Evolutionary conservation across 2,329 filamentous ascomycete genomes (phyloP).

Genomic region (Phialemonium atrogriseum): DNA sequence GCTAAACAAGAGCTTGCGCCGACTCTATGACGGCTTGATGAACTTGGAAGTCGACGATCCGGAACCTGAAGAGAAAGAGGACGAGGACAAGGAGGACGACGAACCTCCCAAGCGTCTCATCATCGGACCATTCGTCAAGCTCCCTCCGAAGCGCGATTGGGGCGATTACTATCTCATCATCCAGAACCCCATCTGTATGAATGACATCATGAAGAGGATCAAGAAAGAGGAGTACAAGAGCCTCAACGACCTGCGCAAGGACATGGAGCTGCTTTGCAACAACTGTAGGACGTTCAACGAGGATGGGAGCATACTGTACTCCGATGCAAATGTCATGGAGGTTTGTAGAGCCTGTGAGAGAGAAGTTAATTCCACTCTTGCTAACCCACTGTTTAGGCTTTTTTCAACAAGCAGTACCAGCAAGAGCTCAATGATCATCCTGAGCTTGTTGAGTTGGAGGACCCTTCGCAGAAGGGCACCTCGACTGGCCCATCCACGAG

Average conservation of each 20-base stretch:
- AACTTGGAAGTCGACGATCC: conserved; percentile 72
- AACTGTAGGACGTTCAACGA: conserved; percentile 97
- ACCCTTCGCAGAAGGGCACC: conserved; percentile 30
- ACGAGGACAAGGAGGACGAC: conserved; percentile 39
- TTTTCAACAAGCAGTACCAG: conserved; percentile 44
- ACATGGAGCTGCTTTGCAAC: conserved; percentile 75
- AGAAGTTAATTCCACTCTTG: neutral
- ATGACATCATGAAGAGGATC: conserved; percentile 88
- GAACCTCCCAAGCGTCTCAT: conserved; percentile 64
- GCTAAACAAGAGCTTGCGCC: conserved; percentile 73
- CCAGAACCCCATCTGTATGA: conserved; percentile 88
- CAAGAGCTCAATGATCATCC: conserved; percentile 45
- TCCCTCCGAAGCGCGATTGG: conserved; percentile 82
- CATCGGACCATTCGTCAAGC: conserved; percentile 88
- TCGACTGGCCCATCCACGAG: conserved; percentile 45
- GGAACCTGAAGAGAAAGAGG: conserved; percentile 41
- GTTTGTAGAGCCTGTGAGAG: conserved; percentile 41
- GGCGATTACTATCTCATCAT: conserved; percentile 96
- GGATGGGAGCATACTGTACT: conserved; percentile 83
- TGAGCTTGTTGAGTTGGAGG: conserved; percentile 48
- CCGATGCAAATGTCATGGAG: conserved; percentile 89
- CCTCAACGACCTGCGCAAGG: conserved; percentile 70
- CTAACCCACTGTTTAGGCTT: conserved; percentile 34
- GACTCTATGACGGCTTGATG: conserved; percentile 73
- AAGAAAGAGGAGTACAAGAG: conserved; percentile 89